phyloP scores from a whole-genome alignment of 352 stramenopile species.

The Phytophthora melonis region DNA sequence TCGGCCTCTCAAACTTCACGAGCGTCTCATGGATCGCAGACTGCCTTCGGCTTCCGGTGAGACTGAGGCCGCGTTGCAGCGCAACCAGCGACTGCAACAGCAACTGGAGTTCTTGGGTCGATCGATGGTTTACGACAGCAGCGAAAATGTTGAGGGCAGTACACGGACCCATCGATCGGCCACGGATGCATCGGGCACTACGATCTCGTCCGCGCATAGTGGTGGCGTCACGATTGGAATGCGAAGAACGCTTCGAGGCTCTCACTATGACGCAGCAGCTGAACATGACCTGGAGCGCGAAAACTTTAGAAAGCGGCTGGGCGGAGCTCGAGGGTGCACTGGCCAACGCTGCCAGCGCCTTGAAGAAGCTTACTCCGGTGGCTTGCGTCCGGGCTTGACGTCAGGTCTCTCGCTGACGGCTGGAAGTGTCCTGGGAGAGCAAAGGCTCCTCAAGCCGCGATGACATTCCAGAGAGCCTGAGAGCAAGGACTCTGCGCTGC shows the following conservation, averaged over 20 bases:
- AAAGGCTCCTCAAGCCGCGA: slow-evolving; percentile 54
- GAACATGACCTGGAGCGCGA: slow-evolving; percentile 77
- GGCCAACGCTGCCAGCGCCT: slow-evolving; percentile 38
- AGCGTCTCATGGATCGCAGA: slow-evolving; percentile 5
- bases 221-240: slow-evolving; percentile 33
- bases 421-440: slow-evolving; percentile 56
- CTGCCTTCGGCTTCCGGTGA: slow-evolving; percentile 65
- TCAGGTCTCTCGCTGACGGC: slow-evolving; percentile 39
- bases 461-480: slow-evolving; percentile 61
- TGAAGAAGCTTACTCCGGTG: slow-evolving; percentile 51
- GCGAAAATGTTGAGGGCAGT: slow-evolving; percentile 8
- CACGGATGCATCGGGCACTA: slow-evolving; percentile 58
- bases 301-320: slow-evolving; percentile 77
- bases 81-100: slow-evolving; percentile 69
- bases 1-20: slow-evolving; percentile 26
- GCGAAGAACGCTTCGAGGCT: slow-evolving; percentile 48
- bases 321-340: slow-evolving; percentile 55
- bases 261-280: slow-evolving; percentile 79
- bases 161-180: slow-evolving; percentile 42
- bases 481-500: slow-evolving; percentile 38
- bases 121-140: slow-evolving; percentile 65
- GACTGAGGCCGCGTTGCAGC: slow-evolving; percentile 63
- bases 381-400: slow-evolving; percentile 35
- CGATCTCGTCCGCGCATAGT: slow-evolving; percentile 39
- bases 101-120: slow-evolving; percentile 71